Conservation (phyloP, 2,329 filamentous ascomycete species). For the Pseudogymnoascus sp. region DNA sequence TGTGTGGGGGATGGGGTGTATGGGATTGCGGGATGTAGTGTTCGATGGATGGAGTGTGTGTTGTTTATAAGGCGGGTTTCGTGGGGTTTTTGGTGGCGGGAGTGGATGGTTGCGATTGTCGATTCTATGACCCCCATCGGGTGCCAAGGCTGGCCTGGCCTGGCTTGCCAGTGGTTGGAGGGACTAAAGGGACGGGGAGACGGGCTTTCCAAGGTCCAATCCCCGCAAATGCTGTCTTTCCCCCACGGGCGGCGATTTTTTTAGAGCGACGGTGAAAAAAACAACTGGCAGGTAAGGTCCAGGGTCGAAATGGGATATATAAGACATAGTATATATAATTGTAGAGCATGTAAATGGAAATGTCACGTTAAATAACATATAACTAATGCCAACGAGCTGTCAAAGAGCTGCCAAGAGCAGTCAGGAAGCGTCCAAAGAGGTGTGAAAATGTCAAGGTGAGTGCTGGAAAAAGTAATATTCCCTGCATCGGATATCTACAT, state of each 20-base stretch:
- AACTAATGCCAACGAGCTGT: background rate
- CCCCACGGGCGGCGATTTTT: background rate
- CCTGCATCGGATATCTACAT: slow-evolving; percentile 4
- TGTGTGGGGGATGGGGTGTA: background rate
- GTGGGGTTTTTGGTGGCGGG: slow-evolving; percentile 5
- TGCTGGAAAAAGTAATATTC: background rate
- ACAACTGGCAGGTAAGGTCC: background rate
- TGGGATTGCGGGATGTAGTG: background rate
- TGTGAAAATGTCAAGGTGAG: background rate
- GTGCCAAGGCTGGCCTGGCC: background rate
- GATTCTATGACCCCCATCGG: slow-evolving; percentile 6
- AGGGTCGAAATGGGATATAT: background rate
- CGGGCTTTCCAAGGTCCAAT: background rate
- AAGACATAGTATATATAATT: background rate
- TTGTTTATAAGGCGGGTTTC: slow-evolving; percentile 8
- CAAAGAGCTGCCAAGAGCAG: background rate
- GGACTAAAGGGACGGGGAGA: background rate
- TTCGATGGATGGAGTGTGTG: background rate
- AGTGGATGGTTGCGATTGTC: slow-evolving; percentile 6
- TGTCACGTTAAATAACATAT: background rate
- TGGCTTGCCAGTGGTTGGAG: slow-evolving; percentile 3
- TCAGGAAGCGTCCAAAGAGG: background rate
- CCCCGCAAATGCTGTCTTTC: background rate
- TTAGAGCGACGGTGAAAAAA: background rate
- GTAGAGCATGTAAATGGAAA: background rate